Conservation (phyloP, 371 early-diverging fungal species). For the Saksenaea vasiformis region DNA sequence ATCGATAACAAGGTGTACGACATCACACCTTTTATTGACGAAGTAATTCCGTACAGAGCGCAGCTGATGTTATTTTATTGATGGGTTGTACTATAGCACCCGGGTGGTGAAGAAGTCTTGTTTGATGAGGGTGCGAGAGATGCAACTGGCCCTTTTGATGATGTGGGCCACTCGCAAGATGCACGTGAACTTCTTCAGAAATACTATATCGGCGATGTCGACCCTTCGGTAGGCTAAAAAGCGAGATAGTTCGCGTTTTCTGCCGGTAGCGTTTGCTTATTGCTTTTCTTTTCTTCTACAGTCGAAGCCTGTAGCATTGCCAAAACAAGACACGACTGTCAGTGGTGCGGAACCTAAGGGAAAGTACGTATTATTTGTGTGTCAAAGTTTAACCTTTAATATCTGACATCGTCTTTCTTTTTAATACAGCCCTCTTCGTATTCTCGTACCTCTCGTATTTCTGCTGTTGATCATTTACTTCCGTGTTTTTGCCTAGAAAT, state of each 20-base stretch:
- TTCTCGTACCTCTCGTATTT: slow-evolving; percentile 33
- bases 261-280: background rate
- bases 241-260: background rate
- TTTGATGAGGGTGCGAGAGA: slow-evolving; percentile 83
- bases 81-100: slow-evolving; percentile 59
- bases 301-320: slow-evolving; percentile 38
- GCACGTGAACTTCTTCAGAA: slow-evolving; percentile 81
- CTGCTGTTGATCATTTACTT: slow-evolving; percentile 31
- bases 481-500: slow-evolving; percentile 27
- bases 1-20: slow-evolving; percentile 85
- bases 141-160: slow-evolving; percentile 93
- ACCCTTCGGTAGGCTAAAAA: slow-evolving; percentile 52
- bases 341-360: slow-evolving; percentile 33
- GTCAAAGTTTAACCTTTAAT: background rate
- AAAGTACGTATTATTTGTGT: slow-evolving; percentile 40
- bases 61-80: background rate
- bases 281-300: slow-evolving; percentile 12
- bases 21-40: slow-evolving; percentile 75
- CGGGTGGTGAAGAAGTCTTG: slow-evolving; percentile 83
- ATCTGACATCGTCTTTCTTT: background rate
- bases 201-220: slow-evolving; percentile 75
- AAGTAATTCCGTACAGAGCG: slow-evolving; percentile 36
- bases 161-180: slow-evolving; percentile 94
- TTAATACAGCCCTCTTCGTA: slow-evolving; percentile 41
- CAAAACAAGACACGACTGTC: slow-evolving; percentile 9